Conservation (phyloP, 495 filamentous ascomycete species). For the Glarea lozoyensis region DNA sequence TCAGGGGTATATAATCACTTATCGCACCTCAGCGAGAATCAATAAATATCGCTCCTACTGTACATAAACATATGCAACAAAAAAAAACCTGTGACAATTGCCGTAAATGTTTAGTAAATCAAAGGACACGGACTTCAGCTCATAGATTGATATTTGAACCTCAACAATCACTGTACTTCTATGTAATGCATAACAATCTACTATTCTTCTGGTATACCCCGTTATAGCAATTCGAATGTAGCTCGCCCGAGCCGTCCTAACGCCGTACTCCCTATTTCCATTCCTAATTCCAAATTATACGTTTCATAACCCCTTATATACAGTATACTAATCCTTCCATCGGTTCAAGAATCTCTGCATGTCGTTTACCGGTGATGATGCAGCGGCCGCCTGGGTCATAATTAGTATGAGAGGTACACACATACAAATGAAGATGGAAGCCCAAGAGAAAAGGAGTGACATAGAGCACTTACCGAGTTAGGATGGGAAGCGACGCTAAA, state of each 20-base stretch:
- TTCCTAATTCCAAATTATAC: neutral
- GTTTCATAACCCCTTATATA: neutral
- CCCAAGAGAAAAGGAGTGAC: too few relatives aligned
- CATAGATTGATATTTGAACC: too few relatives aligned
- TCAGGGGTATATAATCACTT: too few relatives aligned
- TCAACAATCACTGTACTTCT: too few relatives aligned
- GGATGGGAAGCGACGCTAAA: conserved; percentile 46
- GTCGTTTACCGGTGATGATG: conserved; percentile 34
- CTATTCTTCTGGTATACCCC: conserved; percentile 1
- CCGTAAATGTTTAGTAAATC: too few relatives aligned
- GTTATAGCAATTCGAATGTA: neutral
- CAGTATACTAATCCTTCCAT: conserved; percentile 44
- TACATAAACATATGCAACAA: too few relatives aligned
- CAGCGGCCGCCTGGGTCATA: conserved; percentile 16
- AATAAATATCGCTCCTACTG: too few relatives aligned
- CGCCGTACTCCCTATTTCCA: neutral
- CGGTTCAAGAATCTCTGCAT: conserved; percentile 49
- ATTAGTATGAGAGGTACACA: conserved; percentile 31
- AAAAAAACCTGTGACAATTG: too few relatives aligned
- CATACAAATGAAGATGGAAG: conserved; percentile 15
- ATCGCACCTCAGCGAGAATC: too few relatives aligned
- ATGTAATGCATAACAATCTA: too few relatives aligned
- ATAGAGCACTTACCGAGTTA: conserved; percentile 65
- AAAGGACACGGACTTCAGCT: too few relatives aligned
- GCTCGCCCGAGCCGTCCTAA: neutral